Percentiles rank a stretch among this genome's conserved stretches.
Conservation (phyloP, 257 asterid genomes). For the Anisodus acutangulus region DNA sequence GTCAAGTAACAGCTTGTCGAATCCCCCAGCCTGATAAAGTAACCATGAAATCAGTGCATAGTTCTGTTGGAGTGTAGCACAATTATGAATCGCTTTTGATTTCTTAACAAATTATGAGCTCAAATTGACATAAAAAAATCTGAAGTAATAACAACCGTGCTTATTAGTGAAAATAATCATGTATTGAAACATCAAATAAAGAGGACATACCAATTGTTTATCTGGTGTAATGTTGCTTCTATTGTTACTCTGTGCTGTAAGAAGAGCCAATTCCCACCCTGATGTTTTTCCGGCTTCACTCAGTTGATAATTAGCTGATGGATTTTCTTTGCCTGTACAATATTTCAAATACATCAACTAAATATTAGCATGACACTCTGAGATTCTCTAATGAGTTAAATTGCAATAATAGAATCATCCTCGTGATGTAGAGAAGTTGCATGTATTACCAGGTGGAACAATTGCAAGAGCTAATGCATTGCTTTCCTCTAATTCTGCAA, state of each 20-base stretch:
- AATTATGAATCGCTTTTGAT: not conserved
- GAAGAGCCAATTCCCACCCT: slow-evolving; percentile 92
- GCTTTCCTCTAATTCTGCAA: slow-evolving; percentile 59
- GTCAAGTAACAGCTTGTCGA: slow-evolving; percentile 70
- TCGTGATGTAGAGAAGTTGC: not conserved
- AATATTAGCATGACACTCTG: not conserved
- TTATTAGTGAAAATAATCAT: not conserved
- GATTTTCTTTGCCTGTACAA: slow-evolving; percentile 50
- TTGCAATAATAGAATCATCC: not conserved
- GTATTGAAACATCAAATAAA: not conserved
- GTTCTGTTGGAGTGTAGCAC: not conserved
- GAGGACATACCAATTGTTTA: slow-evolving; percentile 49
- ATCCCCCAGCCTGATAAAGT: slow-evolving; percentile 71
- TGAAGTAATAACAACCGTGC: not conserved
- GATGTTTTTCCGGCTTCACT: slow-evolving; percentile 49
- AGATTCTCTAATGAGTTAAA: not conserved
- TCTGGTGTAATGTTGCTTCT: slow-evolving; percentile 47
- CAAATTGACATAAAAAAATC: not conserved
- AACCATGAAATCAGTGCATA: not conserved
- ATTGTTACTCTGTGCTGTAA: slow-evolving; percentile 69
- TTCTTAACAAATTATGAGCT: not conserved
- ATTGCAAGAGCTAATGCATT: slow-evolving; percentile 86
- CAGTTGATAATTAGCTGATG: slow-evolving; percentile 32
- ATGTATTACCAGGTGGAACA: slow-evolving; percentile 59
- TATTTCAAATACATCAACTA: not conserved